These are phyloP conservation scores for Skeletonema grethae DNA, from an alignment of 108 stramenopile species.

Conservation along the genomic window DNA sequence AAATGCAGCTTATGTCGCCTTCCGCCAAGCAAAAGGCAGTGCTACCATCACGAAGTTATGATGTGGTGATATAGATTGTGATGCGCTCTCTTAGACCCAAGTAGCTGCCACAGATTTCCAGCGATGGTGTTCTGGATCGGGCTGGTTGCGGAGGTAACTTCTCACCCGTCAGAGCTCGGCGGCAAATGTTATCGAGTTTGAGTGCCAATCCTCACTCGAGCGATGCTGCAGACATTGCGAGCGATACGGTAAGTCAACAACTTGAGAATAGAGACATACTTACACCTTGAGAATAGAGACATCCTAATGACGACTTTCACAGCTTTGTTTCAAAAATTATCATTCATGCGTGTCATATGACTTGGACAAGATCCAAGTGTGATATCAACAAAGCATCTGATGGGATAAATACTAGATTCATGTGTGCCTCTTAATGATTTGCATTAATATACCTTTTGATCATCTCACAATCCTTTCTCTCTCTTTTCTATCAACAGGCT, in stretches of 20 bases:
- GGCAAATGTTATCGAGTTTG: not conserved
- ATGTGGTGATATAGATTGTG: no score
- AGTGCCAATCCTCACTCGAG: no score
- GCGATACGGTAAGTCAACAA: not conserved
- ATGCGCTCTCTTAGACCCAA: not conserved
- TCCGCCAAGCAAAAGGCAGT: no score
- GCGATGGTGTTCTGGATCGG: not conserved
- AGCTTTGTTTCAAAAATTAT: slow-evolving; percentile 47
- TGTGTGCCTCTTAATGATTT: not conserved
- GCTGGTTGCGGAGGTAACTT: no score
- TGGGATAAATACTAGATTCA: slow-evolving; percentile 19
- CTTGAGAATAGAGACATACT: not conserved
- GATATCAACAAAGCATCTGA: slow-evolving; percentile 55
- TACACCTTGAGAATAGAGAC: not conserved
- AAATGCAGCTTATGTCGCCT: no score
- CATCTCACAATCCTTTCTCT: not conserved
- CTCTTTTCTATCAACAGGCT: not conserved
- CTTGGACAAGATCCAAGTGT: slow-evolving; percentile 29
- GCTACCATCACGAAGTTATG: no score
- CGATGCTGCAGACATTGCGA: not conserved
- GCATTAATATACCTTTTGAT: not conserved
- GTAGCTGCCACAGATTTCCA: not conserved
- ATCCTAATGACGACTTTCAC: slow-evolving; percentile 18
- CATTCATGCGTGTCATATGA: slow-evolving; percentile 60
- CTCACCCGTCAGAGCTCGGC: no score